These are phyloP conservation scores for Peniophora sp. DNA, from an alignment of 1,284 basidiomycete genomes.

Conservation along the genomic window DNA sequence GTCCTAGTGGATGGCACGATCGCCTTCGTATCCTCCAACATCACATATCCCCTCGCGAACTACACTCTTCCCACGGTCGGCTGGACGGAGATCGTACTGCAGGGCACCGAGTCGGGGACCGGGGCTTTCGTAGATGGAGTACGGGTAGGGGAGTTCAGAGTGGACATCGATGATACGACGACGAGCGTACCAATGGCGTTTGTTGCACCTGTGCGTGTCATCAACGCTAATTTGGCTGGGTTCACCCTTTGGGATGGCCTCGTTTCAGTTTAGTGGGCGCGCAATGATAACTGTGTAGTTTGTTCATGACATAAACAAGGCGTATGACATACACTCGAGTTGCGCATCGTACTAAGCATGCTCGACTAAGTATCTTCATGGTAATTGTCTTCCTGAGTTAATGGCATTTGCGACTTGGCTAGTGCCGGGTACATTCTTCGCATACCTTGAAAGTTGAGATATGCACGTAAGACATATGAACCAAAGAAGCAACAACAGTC, in stretches of 20 bases:
- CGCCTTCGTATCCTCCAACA: conserved; percentile 17
- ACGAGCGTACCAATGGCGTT: conserved; percentile 17
- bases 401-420: conserved; percentile 68
- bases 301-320: too few relatives aligned
- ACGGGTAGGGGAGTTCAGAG: conserved; percentile 15
- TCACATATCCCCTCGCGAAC: conserved; percentile 16
- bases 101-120: conserved; percentile 15
- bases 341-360: not conserved
- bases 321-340: too few relatives aligned
- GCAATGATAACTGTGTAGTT: not conserved
- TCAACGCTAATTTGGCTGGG: conserved; percentile 8
- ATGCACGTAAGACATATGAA: too few relatives aligned
- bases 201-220: conserved; percentile 15
- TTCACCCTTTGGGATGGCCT: conserved; percentile 14
- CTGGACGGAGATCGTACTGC: conserved; percentile 12
- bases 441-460: conserved; percentile 49
- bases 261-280: not conserved
- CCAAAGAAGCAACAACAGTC: not conserved
- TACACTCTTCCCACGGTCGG: conserved; percentile 11
- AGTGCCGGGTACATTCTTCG: conserved; percentile 65
- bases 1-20: conserved; percentile 11
- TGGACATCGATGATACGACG: conserved; percentile 14
- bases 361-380: conserved; percentile 42
- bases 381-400: conserved; percentile 51
- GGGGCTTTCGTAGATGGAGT: conserved; percentile 15